Evolutionary conservation across 495 filamentous ascomycete genomes (phyloP).

Genomic region (Aspergillus egyptiacus): DNA sequence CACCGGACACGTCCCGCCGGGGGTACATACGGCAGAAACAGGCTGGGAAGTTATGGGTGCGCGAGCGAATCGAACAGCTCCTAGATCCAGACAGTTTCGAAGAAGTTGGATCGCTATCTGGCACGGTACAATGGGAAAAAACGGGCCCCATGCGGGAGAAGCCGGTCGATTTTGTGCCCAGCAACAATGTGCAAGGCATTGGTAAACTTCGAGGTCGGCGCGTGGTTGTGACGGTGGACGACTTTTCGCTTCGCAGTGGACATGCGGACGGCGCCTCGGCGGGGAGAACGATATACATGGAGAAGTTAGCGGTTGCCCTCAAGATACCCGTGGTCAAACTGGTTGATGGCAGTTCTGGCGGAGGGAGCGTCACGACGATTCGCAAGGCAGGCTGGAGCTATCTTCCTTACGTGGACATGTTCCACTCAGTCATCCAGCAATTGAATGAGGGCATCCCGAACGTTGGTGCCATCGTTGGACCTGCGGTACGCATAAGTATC

Average conservation of each 20-base stretch:
- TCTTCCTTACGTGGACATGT: conserved; percentile 47
- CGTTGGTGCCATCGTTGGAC: conserved; percentile 55
- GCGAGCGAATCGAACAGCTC: conserved; percentile 51
- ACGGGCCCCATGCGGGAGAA: conserved; percentile 43
- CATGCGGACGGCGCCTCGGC: conserved; percentile 55
- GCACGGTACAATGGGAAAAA: conserved; percentile 53
- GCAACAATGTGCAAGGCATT: conserved; percentile 50
- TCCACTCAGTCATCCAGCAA: conserved; percentile 46
- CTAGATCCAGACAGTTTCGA: conserved; percentile 48
- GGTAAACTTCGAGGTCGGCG: conserved; percentile 46
- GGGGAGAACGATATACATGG: conserved; percentile 55
- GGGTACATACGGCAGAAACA: conserved; percentile 56
- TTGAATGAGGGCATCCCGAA: conserved; percentile 59
- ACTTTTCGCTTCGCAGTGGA: conserved; percentile 57
- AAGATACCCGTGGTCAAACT: conserved; percentile 56
- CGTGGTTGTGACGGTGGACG: conserved; percentile 55
- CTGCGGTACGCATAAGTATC: conserved; percentile 37
- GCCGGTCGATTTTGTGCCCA: conserved; percentile 44
- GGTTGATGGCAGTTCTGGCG: conserved; percentile 57
- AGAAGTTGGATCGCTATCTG: conserved; percentile 54
- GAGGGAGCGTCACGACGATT: conserved; percentile 57
- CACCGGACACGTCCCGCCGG: conserved; percentile 45
- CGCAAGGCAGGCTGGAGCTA: conserved; percentile 50
- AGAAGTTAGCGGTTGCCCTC: conserved; percentile 46
- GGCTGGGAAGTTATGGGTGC: conserved; percentile 61